Evolutionary conservation across 352 stramenopile genomes (phyloP), one percentile per base, ranked within the genome.

Genomic region (Phytophthora megakarya): DNA sequence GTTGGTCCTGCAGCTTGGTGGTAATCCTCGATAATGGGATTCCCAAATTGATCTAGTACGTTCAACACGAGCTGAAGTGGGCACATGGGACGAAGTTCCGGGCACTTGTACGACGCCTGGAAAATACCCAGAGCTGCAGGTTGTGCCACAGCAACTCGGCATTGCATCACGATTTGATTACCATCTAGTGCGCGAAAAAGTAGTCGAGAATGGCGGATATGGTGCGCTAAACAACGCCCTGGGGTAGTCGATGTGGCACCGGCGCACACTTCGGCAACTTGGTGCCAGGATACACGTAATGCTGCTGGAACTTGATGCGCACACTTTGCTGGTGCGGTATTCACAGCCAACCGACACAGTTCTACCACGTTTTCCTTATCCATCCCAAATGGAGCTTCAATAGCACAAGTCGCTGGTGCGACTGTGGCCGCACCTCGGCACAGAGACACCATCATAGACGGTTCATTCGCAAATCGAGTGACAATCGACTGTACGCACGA

Each of bases 41-140:
- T 59, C 25, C 70, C 72, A 22, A 86, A 92, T 65, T 92, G 83
- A 51, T 89, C 78, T 7, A 86, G 38, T 11, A 86, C 65, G 13
- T 72, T 66, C 13, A 85, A 6, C 22, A 68, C 57, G 16, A 89
- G 49, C 13, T 61, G 63, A 25, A 88, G 39, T 2, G 61, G 52
- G 43, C 81, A 92, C 30, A 73, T 70, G 0, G 81, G 65, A 0
- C 78, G 49, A 8, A 92, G 65, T 46, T 84, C 45, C 5, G 46
- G 32, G 25, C 81, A 89, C 12, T 76, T 61, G 52, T 89, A 88
- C 18, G 68, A 53, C 7, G 86, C 78, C 15, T 78, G 46, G 4
- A 65, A 59, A 45, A 92, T 78, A 38, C 78, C 60, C 2, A 90
- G 71, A 8, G 65, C 63, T 12, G 75, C 30, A 19, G 80, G 60